Evolutionary conservation across 176 grass and related monocot species (phyloP), one percentile per base, ranked within the genome.

Genomic region (Carex kokanica): DNA sequence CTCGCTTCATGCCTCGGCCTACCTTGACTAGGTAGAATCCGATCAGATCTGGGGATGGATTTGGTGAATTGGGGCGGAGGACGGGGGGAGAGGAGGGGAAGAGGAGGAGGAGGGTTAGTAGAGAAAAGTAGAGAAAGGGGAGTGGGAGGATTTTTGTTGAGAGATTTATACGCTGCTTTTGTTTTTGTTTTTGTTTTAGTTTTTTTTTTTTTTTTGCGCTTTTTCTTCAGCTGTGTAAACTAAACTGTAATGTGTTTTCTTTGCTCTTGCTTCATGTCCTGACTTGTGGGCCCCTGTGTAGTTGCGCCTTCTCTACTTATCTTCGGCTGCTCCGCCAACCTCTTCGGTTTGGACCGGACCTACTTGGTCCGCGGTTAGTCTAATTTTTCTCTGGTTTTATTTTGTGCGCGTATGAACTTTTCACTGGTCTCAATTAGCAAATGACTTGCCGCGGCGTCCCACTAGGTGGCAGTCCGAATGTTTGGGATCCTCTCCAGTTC

Each of bases 81-180:
- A 86, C 27, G 75, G 82, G 40, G 43, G n/a, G 3, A 6, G 47
- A 21, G 56, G 18, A 21, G 13, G 55, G 27, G 64, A 64, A n/a
- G n/a, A 27, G 55, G 60, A 31, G 55, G 24, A 49, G 83, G 71
- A 43, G 75, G 89, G 88, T 87, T 89, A 87, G 86, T 85, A 71
- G 83, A 83, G 80, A 79, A 79, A 59, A 60, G 45, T 78, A 64
- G 34, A 56, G 62, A 84, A 61, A 62, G 67, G 20, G 45, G 66
- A 73, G 83, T 71, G 70, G 70, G 68, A 78, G 87, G 82, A 87
- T 53, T 88, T 89, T 87, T 91, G 87, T 55, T 81, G 72, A 86
- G 78, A 86, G 83, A 69, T 55, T 71, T 84, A 85, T 83, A 69
- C 54, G 45, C 73, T 64, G 47, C 60, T 21, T 81, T 59, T 53